Conservation (phyloP, 2,329 filamentous ascomycete genomes). For the Thielaviopsis ethacetica region DNA sequence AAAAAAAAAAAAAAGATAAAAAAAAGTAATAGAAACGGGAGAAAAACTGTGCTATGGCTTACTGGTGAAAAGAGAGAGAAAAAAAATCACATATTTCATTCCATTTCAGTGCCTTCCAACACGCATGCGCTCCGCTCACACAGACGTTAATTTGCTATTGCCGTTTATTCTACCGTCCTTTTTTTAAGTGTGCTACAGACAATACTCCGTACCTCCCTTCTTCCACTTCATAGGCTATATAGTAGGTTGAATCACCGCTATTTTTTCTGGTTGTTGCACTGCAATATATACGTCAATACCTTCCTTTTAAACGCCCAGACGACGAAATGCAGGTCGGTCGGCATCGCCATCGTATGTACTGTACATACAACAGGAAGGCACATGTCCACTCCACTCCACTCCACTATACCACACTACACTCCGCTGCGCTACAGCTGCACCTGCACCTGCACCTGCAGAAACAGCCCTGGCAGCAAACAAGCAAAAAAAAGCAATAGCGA, state of each 20-base stretch:
- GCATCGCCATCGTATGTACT: not conserved
- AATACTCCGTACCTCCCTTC: not conserved
- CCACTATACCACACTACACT: too few species aligned
- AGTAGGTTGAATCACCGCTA: not conserved
- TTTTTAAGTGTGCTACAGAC: too few species aligned
- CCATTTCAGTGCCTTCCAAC: too few species aligned
- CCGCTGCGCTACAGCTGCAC: too few species aligned
- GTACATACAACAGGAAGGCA: not conserved
- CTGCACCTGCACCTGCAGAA: not conserved
- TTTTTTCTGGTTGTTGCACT: not conserved
- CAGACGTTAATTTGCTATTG: not conserved
- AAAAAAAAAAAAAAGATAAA: constrained; percentile 7
- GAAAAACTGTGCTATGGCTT: not conserved
- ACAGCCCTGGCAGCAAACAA: not conserved
- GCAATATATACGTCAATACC: not conserved
- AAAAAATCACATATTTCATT: too few species aligned
- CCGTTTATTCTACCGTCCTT: too few species aligned
- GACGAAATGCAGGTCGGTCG: not conserved
- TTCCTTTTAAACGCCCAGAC: not conserved
- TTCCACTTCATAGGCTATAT: not conserved
- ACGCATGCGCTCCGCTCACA: too few species aligned
- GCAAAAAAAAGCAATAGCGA: not conserved
- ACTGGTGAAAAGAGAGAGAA: too few species aligned
- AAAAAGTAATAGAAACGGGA: not conserved
- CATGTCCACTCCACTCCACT: too few species aligned